A percentile compares a stretch with the other conserved stretches of the same genome.
These are phyloP conservation scores for Xylariaceae sp. DNA, from an alignment of 2,329 filamentous ascomycete species.

Conservation along the genomic window DNA sequence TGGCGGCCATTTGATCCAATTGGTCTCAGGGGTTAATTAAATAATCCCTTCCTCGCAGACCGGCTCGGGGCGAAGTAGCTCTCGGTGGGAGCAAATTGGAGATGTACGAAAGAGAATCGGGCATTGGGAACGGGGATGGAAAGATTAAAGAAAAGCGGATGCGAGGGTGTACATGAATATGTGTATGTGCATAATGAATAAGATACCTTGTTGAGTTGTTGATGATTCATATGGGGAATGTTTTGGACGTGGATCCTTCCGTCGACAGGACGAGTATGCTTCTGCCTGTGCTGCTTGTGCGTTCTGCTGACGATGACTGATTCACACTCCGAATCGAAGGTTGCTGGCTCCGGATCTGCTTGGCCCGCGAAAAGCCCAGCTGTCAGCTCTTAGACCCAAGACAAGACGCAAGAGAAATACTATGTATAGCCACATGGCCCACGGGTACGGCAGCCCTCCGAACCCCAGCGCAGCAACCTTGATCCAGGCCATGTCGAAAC, in stretches of 20 bases:
- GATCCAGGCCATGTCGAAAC: too few species aligned
- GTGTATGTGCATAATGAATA: neutral
- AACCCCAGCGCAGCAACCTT: too few species aligned
- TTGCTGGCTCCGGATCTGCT: constrained; percentile 11
- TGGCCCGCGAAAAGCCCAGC: neutral
- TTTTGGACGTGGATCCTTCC: constrained; percentile 31
- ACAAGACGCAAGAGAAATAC: neutral
- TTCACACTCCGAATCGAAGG: constrained; percentile 10
- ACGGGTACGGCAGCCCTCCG: too few species aligned
- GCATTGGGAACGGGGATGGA: constrained; percentile 1
- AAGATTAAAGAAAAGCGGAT: constrained; percentile 4
- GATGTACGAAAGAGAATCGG: constrained; percentile 1
- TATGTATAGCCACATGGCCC: too few species aligned
- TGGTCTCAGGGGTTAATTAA: constrained; percentile 24
- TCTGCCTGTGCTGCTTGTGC: constrained; percentile 3
- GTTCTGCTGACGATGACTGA: constrained; percentile 13
- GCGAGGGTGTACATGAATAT: constrained; percentile 11
- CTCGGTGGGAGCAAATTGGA: constrained; percentile 7
- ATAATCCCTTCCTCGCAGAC: constrained; percentile 20
- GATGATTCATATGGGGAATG: constrained; percentile 41
- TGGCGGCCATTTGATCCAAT: constrained; percentile 21
- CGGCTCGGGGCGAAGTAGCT: constrained; percentile 18
- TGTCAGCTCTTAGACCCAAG: constrained; percentile 1
- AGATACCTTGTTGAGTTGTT: constrained; percentile 41
- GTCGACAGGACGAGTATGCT: constrained; percentile 17